Evolutionary conservation across 768 basidiomycete species (phyloP), one percentile per base, ranked within the genome.

Genomic region (Mycena alexandri): DNA sequence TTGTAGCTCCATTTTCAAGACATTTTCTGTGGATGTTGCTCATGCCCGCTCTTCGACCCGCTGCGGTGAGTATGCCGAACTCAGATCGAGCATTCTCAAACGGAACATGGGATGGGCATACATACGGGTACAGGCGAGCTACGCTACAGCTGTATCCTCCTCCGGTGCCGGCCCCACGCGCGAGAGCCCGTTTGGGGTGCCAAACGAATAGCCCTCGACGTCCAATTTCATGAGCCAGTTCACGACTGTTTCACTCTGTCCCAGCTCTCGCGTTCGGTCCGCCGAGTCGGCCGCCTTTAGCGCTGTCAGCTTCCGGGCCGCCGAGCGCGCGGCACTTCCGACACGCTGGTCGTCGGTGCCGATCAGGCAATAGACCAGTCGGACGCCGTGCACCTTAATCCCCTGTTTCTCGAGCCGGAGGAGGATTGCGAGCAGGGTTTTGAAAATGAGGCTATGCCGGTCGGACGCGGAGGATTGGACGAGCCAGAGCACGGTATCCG

Each of bases 331-430:
- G 19, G 12, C 24, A 5, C 33, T 14, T 53, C 6, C 16, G 11
- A 56, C 54, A 42, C 36, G 54, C 11, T 14, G 3, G 3, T 16
- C 34, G n/a, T 54, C 42, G 29, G 52, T 53, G 16, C 61, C 61
- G n/a, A 62, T 3, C 5, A 46, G 7, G 51, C 61, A 62, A 24
- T 54, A 62, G 14, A 62, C 52, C 2, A 42, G 50, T 1, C n/a
- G 25, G 25, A 52, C 19, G 0, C n/a, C n/a, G 1, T 46, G 0
- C 51, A 61, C 38, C n/a, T n/a, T 34, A 7, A n/a, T n/a, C 6
- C 42, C 29, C 1, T 34, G 11, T 2, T n/a, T 44, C 11, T 53
- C 14, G 42, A 61, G 59, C 11, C 38, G 33, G 25, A 14, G 1
- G 51, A 62, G 41, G 11, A 62, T 44, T 1, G 6, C 24, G 0